phyloP scores from a whole-genome alignment of 169 alveolate genomes.

The Plasmodium vivax region DNA sequence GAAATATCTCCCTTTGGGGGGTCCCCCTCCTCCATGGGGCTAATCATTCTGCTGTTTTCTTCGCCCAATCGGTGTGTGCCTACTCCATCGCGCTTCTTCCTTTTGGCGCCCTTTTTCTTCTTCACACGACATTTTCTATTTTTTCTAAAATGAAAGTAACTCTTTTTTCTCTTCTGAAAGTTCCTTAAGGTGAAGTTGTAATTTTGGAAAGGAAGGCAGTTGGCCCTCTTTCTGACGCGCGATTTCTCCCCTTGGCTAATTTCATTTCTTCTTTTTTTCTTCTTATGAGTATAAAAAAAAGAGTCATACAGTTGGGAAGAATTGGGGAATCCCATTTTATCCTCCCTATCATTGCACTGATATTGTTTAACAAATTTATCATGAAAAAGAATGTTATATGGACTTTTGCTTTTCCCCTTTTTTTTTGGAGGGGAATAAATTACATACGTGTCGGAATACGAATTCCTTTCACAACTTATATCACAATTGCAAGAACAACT shows the following conservation, averaged over 20 bases:
- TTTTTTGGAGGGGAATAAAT: constrained; percentile 10
- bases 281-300: constrained; percentile 38
- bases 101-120: neutral
- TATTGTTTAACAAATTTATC: constrained; percentile 21
- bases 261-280: constrained; percentile 1
- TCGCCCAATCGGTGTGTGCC: neutral
- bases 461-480: constrained; percentile 13
- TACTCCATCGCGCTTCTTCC: neutral
- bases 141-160: neutral
- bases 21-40: neutral
- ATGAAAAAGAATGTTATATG: constrained; percentile 15
- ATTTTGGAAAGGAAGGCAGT: constrained; percentile 7
- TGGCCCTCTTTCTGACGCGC: neutral
- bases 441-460: constrained; percentile 61
- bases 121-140: neutral
- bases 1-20: neutral
- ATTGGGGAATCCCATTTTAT: neutral
- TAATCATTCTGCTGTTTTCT: neutral
- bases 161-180: constrained; percentile 24
- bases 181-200: constrained; percentile 43
- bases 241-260: neutral
- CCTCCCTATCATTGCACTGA: constrained; percentile 9
- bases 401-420: constrained; percentile 20
- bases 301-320: constrained; percentile 11
- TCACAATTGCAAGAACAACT: neutral